Percentiles rank a stretch among this genome's conserved stretches.
These are phyloP conservation scores for Aurinia saxatilis DNA, from an alignment of 345 rosid genomes.

Conservation along the genomic window DNA sequence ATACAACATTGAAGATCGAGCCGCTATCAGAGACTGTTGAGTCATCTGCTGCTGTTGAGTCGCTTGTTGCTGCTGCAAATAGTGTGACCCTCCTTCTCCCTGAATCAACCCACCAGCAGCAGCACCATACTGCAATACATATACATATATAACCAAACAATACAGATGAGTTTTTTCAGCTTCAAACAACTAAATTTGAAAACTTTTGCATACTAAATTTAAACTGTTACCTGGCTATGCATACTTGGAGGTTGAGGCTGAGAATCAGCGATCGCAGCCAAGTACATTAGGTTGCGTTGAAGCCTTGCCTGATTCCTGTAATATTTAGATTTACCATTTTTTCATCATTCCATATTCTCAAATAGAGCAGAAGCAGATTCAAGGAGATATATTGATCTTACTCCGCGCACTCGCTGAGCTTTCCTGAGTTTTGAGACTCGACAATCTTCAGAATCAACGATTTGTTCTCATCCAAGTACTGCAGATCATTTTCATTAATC, in stretches of 20 bases:
- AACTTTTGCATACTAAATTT: neutral
- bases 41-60: constrained; percentile 86
- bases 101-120: constrained; percentile 62
- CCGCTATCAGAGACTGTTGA: constrained; percentile 83
- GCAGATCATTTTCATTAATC: constrained; percentile 24
- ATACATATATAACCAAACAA: neutral
- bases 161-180: neutral
- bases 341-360: neutral
- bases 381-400: constrained; percentile 34
- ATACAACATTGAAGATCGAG: constrained; percentile 86
- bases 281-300: constrained; percentile 94
- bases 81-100: constrained; percentile 66
- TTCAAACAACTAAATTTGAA: neutral
- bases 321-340: constrained; percentile 8
- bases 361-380: neutral
- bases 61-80: constrained; percentile 90
- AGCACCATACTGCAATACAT: constrained; percentile 49
- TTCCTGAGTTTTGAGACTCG: constrained; percentile 96
- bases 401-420: constrained; percentile 95
- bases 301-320: constrained; percentile 93
- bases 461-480: constrained; percentile 99
- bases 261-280: constrained; percentile 98
- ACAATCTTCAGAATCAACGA: constrained; percentile 99
- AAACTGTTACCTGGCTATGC: constrained; percentile 67
- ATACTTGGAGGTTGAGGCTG: constrained; percentile 83